Percentiles rank a stretch among this genome's conserved stretches.
Conservation (phyloP, 2,329 filamentous ascomycete genomes). For the Nigrograna mackinnonii region DNA sequence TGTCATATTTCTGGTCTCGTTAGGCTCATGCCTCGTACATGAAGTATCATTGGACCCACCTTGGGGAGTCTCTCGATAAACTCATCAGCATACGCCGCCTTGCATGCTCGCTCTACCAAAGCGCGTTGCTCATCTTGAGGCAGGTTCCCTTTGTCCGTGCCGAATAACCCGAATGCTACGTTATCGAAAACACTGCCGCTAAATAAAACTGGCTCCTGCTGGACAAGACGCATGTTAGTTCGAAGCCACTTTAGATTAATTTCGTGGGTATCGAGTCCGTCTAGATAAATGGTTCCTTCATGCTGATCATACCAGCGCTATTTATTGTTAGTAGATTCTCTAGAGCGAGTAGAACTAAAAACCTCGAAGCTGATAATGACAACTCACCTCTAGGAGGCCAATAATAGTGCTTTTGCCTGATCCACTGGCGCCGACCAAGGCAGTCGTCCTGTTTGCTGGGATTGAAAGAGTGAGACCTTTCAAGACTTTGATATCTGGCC, state of each 20-base stretch:
- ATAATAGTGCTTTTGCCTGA: slow-evolving; percentile 95
- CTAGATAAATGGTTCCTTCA: slow-evolving; percentile 25
- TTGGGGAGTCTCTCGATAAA: slow-evolving; percentile 71
- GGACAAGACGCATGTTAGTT: slow-evolving; percentile 87
- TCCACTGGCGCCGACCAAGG: slow-evolving; percentile 89
- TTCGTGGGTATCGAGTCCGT: slow-evolving; percentile 66
- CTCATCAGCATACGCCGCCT: slow-evolving; percentile 92
- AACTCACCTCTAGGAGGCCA: slow-evolving; percentile 80
- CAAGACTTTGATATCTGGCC: slow-evolving; percentile 88
- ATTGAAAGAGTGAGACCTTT: slow-evolving; percentile 76
- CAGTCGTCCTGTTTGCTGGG: slow-evolving; percentile 88
- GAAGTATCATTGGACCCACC: slow-evolving; percentile 31
- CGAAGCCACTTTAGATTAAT: slow-evolving; percentile 89
- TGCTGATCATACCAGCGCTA: slow-evolving; percentile 58
- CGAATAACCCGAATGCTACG: slow-evolving; percentile 79
- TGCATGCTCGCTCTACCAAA: slow-evolving; percentile 77
- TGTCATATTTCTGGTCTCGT: slow-evolving; percentile 81
- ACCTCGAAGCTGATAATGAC: too few species aligned
- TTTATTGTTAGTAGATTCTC: slow-evolving; percentile 85
- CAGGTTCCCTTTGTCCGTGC: slow-evolving; percentile 60
- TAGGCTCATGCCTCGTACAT: slow-evolving; percentile 1
- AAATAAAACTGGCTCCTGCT: slow-evolving; percentile 90
- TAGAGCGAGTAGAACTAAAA: slow-evolving; percentile 79
- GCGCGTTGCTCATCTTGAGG: slow-evolving; percentile 64
- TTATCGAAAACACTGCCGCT: slow-evolving; percentile 86